Conservation (phyloP, 352 stramenopile species). For the Phytopythium mirpurense region DNA sequence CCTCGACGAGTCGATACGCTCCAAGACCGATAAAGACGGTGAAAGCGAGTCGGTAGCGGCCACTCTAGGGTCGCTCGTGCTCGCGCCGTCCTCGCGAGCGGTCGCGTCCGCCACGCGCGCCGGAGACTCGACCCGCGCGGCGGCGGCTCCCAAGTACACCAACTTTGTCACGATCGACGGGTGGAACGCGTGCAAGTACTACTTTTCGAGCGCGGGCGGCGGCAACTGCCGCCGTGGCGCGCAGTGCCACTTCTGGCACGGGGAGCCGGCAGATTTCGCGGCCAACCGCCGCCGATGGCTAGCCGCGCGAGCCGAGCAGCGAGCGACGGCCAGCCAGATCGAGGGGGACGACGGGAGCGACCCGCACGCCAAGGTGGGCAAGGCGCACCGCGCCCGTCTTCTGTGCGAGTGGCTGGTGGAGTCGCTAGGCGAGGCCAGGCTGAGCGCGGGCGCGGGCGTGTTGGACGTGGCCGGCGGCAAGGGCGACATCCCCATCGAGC, state of each 20-base stretch:
- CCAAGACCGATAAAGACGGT: conserved; percentile 4
- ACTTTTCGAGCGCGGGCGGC: conserved; percentile 64
- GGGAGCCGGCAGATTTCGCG: conserved; percentile 48
- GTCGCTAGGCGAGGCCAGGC: conserved; percentile 30
- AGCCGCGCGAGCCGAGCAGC: conserved; percentile 54
- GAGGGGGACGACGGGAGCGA: conserved; percentile 46
- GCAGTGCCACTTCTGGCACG: conserved; percentile 82
- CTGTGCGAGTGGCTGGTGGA: conserved; percentile 83
- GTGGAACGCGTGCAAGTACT: conserved; percentile 84
- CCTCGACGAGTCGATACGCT: conserved; percentile 37
- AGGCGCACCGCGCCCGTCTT: conserved; percentile 65
- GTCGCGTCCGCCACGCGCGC: neutral
- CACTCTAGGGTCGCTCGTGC: conserved; percentile 33
- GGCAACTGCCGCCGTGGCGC: conserved; percentile 60
- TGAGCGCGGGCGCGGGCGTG: conserved; percentile 59
- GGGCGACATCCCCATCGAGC: conserved; percentile 81
- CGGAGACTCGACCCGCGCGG: too few species aligned
- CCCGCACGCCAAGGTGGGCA: conserved; percentile 63
- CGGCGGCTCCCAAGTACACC: conserved; percentile 58
- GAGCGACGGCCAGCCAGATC: conserved; percentile 44
- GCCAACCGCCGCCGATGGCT: conserved; percentile 66
- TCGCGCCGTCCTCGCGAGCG: conserved; percentile 51
- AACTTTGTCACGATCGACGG: conserved; percentile 79
- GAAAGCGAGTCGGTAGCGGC: neutral
- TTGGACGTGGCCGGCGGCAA: conserved; percentile 87